Conservation (phyloP, 169 alveolate species). For the Eimeria zaria region DNA sequence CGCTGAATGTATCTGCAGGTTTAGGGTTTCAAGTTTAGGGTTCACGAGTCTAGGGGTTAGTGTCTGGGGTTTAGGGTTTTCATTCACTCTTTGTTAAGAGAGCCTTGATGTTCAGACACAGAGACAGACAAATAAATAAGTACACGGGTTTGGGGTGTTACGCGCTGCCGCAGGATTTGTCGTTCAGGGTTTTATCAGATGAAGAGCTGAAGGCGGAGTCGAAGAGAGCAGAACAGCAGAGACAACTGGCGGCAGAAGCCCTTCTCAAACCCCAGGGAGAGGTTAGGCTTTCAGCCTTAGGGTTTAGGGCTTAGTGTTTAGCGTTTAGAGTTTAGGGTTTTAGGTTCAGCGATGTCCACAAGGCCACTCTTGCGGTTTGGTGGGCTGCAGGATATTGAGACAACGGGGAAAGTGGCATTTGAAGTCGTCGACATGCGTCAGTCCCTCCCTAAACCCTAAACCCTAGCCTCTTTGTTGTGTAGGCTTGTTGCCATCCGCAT, state of each 20-base stretch:
- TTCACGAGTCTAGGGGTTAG: too few relatives aligned
- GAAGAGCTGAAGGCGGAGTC: conserved; percentile 79
- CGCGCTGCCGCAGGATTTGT: conserved; percentile 50
- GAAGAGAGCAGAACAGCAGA: conserved; percentile 80
- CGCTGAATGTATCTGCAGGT: not conserved
- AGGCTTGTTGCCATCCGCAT: not conserved
- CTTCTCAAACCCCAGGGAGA: conserved; percentile 56
- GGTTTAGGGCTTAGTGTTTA: not conserved
- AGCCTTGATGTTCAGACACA: too few relatives aligned
- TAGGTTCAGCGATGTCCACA: not conserved
- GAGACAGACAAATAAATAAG: not conserved
- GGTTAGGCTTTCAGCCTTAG: conserved; percentile 5
- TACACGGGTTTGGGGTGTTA: not conserved
- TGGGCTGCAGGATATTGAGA: conserved; percentile 29
- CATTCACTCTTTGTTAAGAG: too few relatives aligned
- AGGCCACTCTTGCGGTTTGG: not conserved
- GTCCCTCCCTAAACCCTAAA: conserved; percentile 19
- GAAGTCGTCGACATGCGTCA: conserved; percentile 65
- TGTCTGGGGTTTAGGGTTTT: too few relatives aligned
- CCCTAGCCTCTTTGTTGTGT: not conserved
- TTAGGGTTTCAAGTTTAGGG: not conserved
- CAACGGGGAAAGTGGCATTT: conserved; percentile 49
- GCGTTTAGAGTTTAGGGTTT: not conserved
- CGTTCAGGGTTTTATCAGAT: conserved; percentile 67
- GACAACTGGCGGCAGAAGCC: conserved; percentile 75